Conservation (phyloP, 2,329 filamentous ascomycete genomes). For the Penicillium sp. region DNA sequence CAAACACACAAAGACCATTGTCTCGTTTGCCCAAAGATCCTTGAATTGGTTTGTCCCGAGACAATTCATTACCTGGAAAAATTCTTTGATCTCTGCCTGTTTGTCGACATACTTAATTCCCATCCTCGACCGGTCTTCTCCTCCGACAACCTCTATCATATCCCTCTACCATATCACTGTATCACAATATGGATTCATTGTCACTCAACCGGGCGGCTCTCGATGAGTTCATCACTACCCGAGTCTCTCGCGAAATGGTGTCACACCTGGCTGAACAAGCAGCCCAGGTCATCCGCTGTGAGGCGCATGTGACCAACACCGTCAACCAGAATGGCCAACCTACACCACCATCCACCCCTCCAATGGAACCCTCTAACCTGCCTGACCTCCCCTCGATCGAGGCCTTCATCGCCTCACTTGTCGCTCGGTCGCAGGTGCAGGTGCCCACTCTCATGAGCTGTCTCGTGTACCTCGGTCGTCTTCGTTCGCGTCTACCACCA, state of each 20-base stretch:
- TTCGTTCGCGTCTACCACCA: slow-evolving; percentile 81
- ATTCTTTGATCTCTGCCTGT: not conserved
- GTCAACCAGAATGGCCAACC: slow-evolving; percentile 52
- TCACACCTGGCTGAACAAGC: slow-evolving; percentile 49
- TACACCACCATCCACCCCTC: slow-evolving; percentile 61
- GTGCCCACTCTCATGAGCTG: slow-evolving; percentile 97
- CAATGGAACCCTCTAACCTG: slow-evolving; percentile 48
- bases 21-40: not conserved
- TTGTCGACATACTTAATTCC: slow-evolving; percentile 3
- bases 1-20: slow-evolving; percentile 4
- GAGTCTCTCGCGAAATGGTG: slow-evolving; percentile 52
- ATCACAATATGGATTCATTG: slow-evolving; percentile 13
- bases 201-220: slow-evolving; percentile 46
- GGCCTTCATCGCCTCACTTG: slow-evolving; percentile 86
- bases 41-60: not conserved
- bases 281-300: slow-evolving; percentile 51
- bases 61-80: not conserved
- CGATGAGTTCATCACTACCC: slow-evolving; percentile 49
- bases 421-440: slow-evolving; percentile 91
- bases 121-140: not conserved
- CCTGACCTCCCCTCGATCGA: slow-evolving; percentile 72
- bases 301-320: slow-evolving; percentile 50
- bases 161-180: too few relatives aligned
- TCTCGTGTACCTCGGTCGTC: slow-evolving; percentile 84
- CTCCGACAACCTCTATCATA: slow-evolving; percentile 11